These are phyloP conservation scores for Sphagnum magellanicum DNA, from an alignment of 228 moss, liverwort and hornwort genomes.

Conservation along the genomic window DNA sequence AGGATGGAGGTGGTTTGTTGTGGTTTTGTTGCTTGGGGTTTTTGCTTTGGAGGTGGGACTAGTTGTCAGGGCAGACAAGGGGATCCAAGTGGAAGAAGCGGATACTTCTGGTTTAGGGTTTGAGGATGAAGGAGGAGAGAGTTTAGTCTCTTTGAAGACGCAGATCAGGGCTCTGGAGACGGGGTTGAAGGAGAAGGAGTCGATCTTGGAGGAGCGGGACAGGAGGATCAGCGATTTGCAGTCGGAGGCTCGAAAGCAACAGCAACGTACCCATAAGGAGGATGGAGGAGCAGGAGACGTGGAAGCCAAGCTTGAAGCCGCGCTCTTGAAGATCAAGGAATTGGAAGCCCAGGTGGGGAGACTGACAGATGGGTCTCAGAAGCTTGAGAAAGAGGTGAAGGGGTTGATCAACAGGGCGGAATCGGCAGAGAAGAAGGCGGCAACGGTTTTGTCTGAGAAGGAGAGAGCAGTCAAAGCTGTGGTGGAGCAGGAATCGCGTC, in stretches of 20 bases:
- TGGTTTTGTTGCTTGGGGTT: slow-evolving; percentile 22
- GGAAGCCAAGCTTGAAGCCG: slow-evolving; percentile 40
- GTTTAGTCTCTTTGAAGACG: slow-evolving; percentile 18
- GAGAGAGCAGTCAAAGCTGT: slow-evolving; percentile 33
- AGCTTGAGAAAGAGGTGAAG: slow-evolving; percentile 30
- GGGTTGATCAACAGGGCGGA: slow-evolving; percentile 47
- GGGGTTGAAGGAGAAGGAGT: slow-evolving; percentile 47
- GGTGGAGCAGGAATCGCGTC: slow-evolving; percentile 37
- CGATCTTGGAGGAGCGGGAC: slow-evolving; percentile 20
- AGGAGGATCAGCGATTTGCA: slow-evolving; percentile 27
- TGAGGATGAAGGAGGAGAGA: neutral
- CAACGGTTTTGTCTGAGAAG: slow-evolving; percentile 36
- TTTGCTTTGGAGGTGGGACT: slow-evolving; percentile 21
- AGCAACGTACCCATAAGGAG: slow-evolving; percentile 12
- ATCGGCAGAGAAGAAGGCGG: slow-evolving; percentile 39
- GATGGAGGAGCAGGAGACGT: slow-evolving; percentile 11
- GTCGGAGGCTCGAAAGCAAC: slow-evolving; percentile 15
- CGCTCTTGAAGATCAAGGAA: slow-evolving; percentile 31
- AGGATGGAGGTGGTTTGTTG: slow-evolving; percentile 13
- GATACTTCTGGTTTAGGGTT: slow-evolving; percentile 36
- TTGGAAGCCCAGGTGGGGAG: slow-evolving; percentile 30
- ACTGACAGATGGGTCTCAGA: slow-evolving; percentile 22
- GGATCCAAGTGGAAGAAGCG: slow-evolving; percentile 1
- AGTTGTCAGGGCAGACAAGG: slow-evolving; percentile 15
- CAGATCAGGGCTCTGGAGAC: slow-evolving; percentile 32